Evolutionary conservation across 495 filamentous ascomycete genomes (phyloP).

Genomic region (Xylaria sp.): DNA sequence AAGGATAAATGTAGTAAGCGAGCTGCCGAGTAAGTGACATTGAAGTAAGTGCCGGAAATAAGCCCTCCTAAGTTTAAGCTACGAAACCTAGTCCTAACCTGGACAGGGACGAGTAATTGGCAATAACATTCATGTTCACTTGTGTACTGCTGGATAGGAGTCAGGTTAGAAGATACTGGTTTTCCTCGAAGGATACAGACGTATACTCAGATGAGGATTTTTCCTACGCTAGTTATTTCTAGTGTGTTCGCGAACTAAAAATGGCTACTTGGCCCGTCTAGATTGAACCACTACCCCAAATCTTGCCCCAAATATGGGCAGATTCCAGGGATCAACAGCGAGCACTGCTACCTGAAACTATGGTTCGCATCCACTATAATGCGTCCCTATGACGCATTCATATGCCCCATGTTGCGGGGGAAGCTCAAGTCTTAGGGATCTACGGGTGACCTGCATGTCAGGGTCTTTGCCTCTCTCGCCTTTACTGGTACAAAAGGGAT

Average conservation of each 20-base stretch:
- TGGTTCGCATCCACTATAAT: background rate
- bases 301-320: background rate
- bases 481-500: background rate
- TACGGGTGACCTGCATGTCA: background rate
- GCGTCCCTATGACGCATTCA: conserved; percentile 14
- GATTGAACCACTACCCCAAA: conserved; percentile 12
- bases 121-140: background rate
- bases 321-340: conserved; percentile 2
- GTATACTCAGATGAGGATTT: background rate
- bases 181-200: background rate
- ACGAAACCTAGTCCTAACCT: background rate
- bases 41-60: too few relatives aligned
- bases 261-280: background rate
- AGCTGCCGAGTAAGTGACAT: background rate
- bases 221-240: background rate
- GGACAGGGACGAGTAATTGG: background rate
- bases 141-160: background rate
- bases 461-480: background rate
- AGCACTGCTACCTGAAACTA: background rate
- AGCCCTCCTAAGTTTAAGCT: background rate
- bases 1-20: background rate
- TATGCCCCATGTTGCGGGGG: conserved; percentile 5
- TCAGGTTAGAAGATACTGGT: background rate
- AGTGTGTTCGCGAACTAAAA: background rate
- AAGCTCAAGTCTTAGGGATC: background rate